These are phyloP conservation scores for Thraustochytrium sp. DNA, from an alignment of 352 stramenopile species.

Conservation along the genomic window DNA sequence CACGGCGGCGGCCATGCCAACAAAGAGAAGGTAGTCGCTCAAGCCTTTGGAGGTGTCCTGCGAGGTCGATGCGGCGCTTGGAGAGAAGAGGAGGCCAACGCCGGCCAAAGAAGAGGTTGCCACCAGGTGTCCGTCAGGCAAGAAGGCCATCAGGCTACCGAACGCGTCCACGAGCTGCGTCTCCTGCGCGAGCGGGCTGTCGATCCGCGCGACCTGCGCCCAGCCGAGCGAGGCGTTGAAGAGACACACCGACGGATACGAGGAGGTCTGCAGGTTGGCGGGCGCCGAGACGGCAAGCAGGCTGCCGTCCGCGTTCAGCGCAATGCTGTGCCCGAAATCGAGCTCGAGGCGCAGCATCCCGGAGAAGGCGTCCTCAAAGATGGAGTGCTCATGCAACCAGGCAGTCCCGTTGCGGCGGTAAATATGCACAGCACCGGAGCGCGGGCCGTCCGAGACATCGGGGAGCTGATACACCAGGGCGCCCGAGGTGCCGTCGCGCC, in stretches of 20 bases:
- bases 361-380: neutral
- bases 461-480: neutral
- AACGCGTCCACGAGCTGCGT: neutral
- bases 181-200: neutral
- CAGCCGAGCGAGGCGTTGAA: neutral
- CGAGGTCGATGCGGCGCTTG: no score
- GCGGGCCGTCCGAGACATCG: neutral
- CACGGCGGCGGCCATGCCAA: no score
- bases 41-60: no score
- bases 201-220: neutral
- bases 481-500: neutral
- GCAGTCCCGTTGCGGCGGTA: neutral
- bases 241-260: neutral
- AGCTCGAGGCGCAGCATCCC: neutral
- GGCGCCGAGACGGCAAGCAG: neutral
- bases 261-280: neutral
- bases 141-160: neutral
- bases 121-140: neutral
- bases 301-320: neutral
- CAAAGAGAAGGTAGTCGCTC: no score
- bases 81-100: neutral
- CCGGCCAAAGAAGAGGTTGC: neutral
- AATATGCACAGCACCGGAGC: neutral
- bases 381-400: neutral
- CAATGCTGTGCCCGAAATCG: neutral